These are phyloP conservation scores for Fusarium sp. DNA, from an alignment of 2,329 filamentous ascomycete species.

Conservation along the genomic window DNA sequence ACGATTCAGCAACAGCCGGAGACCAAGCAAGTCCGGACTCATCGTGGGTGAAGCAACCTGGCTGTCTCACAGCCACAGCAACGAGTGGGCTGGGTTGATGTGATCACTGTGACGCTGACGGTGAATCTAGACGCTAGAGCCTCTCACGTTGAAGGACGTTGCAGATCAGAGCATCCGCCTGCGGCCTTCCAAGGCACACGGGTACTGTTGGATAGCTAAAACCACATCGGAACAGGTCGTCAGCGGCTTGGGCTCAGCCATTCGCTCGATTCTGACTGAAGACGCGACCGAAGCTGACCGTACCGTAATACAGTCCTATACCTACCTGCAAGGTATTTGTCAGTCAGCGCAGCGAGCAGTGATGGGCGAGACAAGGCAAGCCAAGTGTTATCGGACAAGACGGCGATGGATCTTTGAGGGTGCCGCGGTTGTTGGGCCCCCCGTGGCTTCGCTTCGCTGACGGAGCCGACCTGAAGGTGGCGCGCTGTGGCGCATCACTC, in stretches of 20 bases:
- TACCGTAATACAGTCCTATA: not conserved
- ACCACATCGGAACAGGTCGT: slow-evolving; percentile 6
- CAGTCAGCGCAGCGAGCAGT: not conserved
- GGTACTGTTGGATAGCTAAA: slow-evolving; percentile 20
- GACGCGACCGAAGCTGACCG: not conserved
- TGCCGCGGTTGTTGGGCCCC: slow-evolving; percentile 20
- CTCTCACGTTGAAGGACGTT: slow-evolving; percentile 14
- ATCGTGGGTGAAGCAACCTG: slow-evolving; percentile 26
- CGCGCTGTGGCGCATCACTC: slow-evolving; percentile 36
- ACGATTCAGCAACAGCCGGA: not conserved
- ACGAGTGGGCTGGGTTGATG: slow-evolving; percentile 33
- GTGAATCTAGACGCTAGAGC: slow-evolving; percentile 37
- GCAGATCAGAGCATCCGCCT: slow-evolving; percentile 29
- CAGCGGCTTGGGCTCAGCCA: not conserved
- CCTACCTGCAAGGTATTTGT: slow-evolving; percentile 9
- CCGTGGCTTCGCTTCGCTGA: slow-evolving; percentile 31
- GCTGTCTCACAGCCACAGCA: slow-evolving; percentile 40
- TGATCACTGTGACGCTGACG: slow-evolving; percentile 41
- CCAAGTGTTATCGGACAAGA: slow-evolving; percentile 2
- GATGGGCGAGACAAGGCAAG: slow-evolving; percentile 11
- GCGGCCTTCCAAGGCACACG: slow-evolving; percentile 15
- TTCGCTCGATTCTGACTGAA: slow-evolving; percentile 2
- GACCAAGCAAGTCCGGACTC: slow-evolving; percentile 13
- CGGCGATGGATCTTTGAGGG: not conserved
- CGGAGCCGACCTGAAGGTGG: slow-evolving; percentile 36